A percentile compares a stretch with the other conserved stretches of the same genome.
These are phyloP conservation scores for Tubosaeta sp. DNA, from an alignment of 768 basidiomycete genomes.

Conservation along the genomic window DNA sequence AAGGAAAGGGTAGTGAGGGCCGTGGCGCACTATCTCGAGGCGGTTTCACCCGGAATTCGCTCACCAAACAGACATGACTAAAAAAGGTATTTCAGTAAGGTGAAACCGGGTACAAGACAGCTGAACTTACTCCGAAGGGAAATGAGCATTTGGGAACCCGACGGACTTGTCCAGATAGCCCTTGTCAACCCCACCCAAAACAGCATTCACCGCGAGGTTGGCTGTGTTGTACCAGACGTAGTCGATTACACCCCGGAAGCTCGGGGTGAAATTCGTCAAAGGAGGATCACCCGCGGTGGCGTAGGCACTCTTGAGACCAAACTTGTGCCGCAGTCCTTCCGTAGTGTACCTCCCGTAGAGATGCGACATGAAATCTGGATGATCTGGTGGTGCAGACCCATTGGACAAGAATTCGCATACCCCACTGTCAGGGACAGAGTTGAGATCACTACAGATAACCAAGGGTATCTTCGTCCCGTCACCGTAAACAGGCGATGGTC, in stretches of 20 bases:
- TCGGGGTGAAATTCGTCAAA: conserved; percentile 88
- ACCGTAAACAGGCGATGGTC: conserved; percentile 63
- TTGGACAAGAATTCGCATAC: conserved; percentile 88
- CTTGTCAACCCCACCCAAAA: conserved; percentile 86
- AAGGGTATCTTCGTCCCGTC: conserved; percentile 89
- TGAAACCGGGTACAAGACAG: conserved; percentile 3
- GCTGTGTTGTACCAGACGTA: conserved; percentile 88
- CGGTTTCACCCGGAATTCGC: conserved; percentile 78
- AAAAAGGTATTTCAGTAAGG: conserved; percentile 9
- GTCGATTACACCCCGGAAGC: conserved; percentile 84
- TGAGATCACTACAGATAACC: conserved; percentile 94
- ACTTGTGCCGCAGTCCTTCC: conserved; percentile 76
- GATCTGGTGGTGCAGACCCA: conserved; percentile 65
- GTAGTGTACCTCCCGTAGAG: conserved; percentile 88
- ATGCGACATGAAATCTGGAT: conserved; percentile 90
- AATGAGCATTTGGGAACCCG: conserved; percentile 95
- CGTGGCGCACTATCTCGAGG: conserved; percentile 45
- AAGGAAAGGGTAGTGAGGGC: conserved; percentile 37
- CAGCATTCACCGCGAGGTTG: conserved; percentile 71
- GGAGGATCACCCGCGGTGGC: conserved; percentile 54
- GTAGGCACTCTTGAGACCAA: conserved; percentile 86
- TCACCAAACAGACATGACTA: conserved; percentile 69
- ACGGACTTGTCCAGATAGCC: conserved; percentile 85
- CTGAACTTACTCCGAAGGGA: conserved; percentile 87
- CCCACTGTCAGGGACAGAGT: conserved; percentile 81